A percentile compares a stretch with the other conserved stretches of the same genome.
Evolutionary conservation across 441 rosid genomes (phyloP).

Genomic region (Mallotus repandus): DNA sequence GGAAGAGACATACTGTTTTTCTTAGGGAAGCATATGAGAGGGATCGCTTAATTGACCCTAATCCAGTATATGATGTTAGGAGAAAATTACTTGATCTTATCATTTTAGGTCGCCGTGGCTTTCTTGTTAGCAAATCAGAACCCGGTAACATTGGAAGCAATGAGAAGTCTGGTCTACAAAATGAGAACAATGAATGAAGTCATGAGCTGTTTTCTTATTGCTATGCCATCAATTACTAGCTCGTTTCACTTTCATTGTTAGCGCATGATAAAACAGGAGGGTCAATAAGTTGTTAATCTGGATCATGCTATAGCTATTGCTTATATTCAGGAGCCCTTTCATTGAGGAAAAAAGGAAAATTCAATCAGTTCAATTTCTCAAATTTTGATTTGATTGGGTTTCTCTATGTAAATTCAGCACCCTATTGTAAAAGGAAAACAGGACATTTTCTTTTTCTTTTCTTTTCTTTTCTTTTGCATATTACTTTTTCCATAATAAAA

Average conservation of each 20-base stretch:
- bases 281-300: too few relatives aligned
- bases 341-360: too few relatives aligned
- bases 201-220: not conserved
- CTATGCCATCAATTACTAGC: not conserved
- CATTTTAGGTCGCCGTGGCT: slow-evolving; percentile 57
- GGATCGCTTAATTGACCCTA: slow-evolving; percentile 56
- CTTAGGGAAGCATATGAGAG: slow-evolving; percentile 85
- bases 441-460: too few relatives aligned
- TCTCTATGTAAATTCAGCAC: too few relatives aligned
- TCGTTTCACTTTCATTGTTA: not conserved
- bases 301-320: too few relatives aligned
- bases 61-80: slow-evolving; percentile 63
- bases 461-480: too few relatives aligned
- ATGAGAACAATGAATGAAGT: slow-evolving; percentile 27
- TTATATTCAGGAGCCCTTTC: too few relatives aligned
- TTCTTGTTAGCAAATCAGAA: slow-evolving; percentile 31
- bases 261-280: not conserved
- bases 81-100: slow-evolving; percentile 85
- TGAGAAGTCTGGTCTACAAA: slow-evolving; percentile 27
- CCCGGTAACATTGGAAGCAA: slow-evolving; percentile 13
- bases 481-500: too few relatives aligned
- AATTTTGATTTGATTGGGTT: too few relatives aligned
- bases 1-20: slow-evolving; percentile 73
- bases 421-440: too few relatives aligned
- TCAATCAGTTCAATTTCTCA: too few relatives aligned